A percentile compares a stretch with the other conserved stretches of the same genome.
These are phyloP conservation scores for Skeletonema grethae DNA, from an alignment of 108 stramenopile species.

Conservation along the genomic window DNA sequence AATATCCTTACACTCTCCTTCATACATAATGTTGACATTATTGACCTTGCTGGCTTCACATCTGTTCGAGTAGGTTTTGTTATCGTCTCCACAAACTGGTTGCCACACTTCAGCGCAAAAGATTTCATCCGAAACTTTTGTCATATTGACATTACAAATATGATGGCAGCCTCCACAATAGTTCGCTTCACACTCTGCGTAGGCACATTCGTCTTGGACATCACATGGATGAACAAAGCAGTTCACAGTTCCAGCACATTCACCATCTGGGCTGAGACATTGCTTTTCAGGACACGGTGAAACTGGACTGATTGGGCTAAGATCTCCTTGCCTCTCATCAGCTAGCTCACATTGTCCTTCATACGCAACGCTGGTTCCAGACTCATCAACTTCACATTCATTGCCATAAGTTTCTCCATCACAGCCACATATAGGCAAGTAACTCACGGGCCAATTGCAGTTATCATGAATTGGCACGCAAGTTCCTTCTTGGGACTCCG, in stretches of 20 bases:
- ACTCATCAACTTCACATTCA: neutral
- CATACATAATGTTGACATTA: neutral
- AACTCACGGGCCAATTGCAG: neutral
- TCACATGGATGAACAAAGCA: neutral
- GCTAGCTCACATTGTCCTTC: neutral
- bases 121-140: neutral
- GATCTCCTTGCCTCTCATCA: neutral
- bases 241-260: neutral
- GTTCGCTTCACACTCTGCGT: neutral
- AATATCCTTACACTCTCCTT: neutral
- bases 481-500: neutral
- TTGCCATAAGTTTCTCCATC: neutral
- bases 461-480: neutral
- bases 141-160: neutral
- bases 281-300: neutral
- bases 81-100: neutral
- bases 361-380: neutral
- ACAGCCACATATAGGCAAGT: neutral
- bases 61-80: neutral
- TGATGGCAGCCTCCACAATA: neutral
- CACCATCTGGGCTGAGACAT: neutral
- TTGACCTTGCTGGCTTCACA: neutral
- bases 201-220: neutral
- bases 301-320: neutral
- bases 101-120: neutral